Conservation (phyloP, 208 protist species). For the Strigomonas oncopelti region DNA sequence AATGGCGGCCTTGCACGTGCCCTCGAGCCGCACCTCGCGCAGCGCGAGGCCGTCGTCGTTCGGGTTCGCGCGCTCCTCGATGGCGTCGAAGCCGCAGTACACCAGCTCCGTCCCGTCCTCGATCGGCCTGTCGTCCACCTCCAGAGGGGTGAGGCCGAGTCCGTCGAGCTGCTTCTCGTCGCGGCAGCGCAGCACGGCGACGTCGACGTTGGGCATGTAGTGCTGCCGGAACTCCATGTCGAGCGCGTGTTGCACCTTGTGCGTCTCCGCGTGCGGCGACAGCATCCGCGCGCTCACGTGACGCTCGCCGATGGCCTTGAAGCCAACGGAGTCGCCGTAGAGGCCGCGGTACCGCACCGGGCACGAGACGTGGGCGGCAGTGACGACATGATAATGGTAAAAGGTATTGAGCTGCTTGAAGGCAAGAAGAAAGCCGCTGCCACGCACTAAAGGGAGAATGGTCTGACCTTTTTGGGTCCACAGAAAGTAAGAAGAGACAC, state of each 20-base stretch:
- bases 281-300: conserved; percentile 76
- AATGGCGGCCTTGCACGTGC: conserved; percentile 62
- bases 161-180: conserved; percentile 22
- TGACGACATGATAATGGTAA: conserved; percentile 80
- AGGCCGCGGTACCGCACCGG: conserved; percentile 58
- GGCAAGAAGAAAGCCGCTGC: conserved; percentile 74
- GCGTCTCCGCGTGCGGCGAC: conserved; percentile 26
- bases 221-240: conserved; percentile 63
- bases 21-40: conserved; percentile 31
- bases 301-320: conserved; percentile 82
- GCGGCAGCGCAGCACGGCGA: conserved; percentile 50
- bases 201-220: conserved; percentile 73
- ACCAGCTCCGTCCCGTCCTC: conserved; percentile 61
- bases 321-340: conserved; percentile 64
- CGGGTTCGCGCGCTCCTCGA: conserved; percentile 75
- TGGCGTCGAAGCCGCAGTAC: conserved; percentile 48
- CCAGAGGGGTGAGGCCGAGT: conserved; percentile 23
- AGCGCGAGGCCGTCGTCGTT: conserved; percentile 74
- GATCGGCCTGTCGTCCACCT: conserved; percentile 64
- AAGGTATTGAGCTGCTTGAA: conserved; percentile 71
- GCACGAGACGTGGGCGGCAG: conserved; percentile 78
- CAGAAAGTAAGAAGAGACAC: conserved; percentile 85
- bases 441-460: conserved; percentile 74
- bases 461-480: conserved; percentile 87
- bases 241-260: conserved; percentile 31